Conservation (phyloP, 805 yeast genomes). For the Pichia sporocuriosa region DNA sequence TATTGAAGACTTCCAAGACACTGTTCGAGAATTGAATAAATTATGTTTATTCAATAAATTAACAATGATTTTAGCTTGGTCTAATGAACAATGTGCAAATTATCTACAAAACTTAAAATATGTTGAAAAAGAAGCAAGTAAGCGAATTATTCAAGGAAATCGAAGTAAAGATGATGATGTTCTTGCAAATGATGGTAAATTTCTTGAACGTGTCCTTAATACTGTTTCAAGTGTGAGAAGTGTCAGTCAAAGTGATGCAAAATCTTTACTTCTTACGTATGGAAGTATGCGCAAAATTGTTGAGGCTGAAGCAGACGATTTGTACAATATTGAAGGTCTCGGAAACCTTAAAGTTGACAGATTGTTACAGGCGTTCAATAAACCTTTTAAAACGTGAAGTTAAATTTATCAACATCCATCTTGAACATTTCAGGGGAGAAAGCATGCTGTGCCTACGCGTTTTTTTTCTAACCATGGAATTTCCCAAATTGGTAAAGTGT, state of each 20-base stretch:
- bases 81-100: slow-evolving; percentile 48
- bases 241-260: slow-evolving; percentile 7
- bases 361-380: slow-evolving; percentile 8
- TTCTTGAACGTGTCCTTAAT: slow-evolving; percentile 38
- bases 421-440: not conserved
- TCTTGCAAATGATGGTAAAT: slow-evolving; percentile 29
- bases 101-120: slow-evolving; percentile 29
- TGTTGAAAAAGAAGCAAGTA: slow-evolving; percentile 28
- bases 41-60: slow-evolving; percentile 44
- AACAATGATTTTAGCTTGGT: slow-evolving; percentile 46
- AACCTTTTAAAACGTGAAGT: slow-evolving; percentile 4
- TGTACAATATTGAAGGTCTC: slow-evolving; percentile 10
- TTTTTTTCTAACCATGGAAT: no score
- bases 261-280: slow-evolving; percentile 6
- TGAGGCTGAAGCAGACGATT: slow-evolving; percentile 1
- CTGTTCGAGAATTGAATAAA: slow-evolving; percentile 40
- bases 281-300: slow-evolving; percentile 5
- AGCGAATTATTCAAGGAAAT: slow-evolving; percentile 36
- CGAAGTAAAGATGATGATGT: slow-evolving; percentile 24
- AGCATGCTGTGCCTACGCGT: no score
- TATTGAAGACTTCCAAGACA: slow-evolving; percentile 49
- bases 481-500: no score
- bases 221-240: slow-evolving; percentile 6
- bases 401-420: not conserved
- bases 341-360: slow-evolving; percentile 9